Evolutionary conservation across 345 rosid genomes (phyloP), one percentile per base, ranked within the genome.

Genomic region (Populus pruinosa): DNA sequence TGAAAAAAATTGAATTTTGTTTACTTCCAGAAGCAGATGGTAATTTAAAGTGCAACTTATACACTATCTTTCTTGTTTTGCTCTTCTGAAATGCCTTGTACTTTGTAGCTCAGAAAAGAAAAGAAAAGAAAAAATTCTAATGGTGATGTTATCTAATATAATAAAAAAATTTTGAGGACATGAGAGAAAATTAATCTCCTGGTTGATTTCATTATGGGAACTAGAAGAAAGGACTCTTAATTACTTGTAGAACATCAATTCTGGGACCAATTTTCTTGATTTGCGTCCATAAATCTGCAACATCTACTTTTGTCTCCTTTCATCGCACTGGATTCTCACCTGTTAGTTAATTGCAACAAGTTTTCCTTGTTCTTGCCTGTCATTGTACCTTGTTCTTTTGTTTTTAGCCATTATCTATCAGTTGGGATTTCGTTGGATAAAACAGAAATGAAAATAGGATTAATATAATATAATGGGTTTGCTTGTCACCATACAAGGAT

Each of bases 1-100:
- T 21, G 94, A 91, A 82, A 89, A 89, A 85, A 86, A 76, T 76
- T 87, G 83, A 85, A 79, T 84, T 77, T 85, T 74, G 78, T 79
- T 78, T 35, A 35, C 35, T 69, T 76, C 68, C 47, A 67, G 59
- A 79, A 71, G 77, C 56, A 64, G 69, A 78, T 82, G 80, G 78
- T 75, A 81, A 84, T 77, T 79, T 72, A 49, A 83, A 81, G 81
- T 67, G 84, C 83, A 84, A 80, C 74, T 72, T 65, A 80, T 69
- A 76, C 73, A 72, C 78, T 67, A 36, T 35, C 38, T 77, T 75
- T 64, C n/a, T 17, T 35, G 72, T 68, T 17, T 67, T 41, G 41
- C 53, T 43, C 70, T 73, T 67, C 76, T 74, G 83, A 74, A 79
- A 77, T 63, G 79, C 84, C 77, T 69, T 80, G 83, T 84, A 79